phyloP scores from a whole-genome alignment of 2,329 filamentous ascomycete species.

The Botrytis galanthina region DNA sequence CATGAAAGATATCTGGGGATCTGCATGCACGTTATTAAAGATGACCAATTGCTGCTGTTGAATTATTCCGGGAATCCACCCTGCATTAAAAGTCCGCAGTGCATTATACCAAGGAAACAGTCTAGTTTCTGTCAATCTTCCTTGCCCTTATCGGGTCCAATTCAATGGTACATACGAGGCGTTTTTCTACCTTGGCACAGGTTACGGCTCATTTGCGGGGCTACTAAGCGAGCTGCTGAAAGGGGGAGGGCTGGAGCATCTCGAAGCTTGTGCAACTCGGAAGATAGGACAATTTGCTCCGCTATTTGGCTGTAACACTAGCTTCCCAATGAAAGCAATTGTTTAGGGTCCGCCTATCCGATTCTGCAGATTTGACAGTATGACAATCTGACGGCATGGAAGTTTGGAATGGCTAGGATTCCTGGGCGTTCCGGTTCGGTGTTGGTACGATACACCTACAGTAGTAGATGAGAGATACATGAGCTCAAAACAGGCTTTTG shows the following conservation, averaged over 20 bases:
- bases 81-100: not conserved
- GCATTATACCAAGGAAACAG: not conserved
- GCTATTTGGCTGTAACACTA: not conserved
- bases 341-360: not conserved
- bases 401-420: not conserved
- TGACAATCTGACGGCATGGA: not conserved
- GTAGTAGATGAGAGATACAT: not conserved
- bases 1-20: not conserved
- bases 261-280: not conserved
- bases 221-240: conserved; percentile 10
- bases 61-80: not conserved
- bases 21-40: not conserved
- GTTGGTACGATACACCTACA: not conserved
- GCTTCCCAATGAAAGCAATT: not conserved
- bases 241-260: not conserved
- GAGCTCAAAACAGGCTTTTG: not conserved
- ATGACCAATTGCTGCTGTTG: not conserved
- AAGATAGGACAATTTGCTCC: not conserved
- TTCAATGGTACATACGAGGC: not conserved
- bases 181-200: not conserved
- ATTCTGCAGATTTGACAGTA: not conserved
- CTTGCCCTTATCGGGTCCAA: not conserved
- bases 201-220: not conserved
- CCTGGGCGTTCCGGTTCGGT: not conserved
- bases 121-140: too few relatives aligned